Evolutionary conservation across 495 filamentous ascomycete species (phyloP).

Genomic region (Neurospora sp.): DNA sequence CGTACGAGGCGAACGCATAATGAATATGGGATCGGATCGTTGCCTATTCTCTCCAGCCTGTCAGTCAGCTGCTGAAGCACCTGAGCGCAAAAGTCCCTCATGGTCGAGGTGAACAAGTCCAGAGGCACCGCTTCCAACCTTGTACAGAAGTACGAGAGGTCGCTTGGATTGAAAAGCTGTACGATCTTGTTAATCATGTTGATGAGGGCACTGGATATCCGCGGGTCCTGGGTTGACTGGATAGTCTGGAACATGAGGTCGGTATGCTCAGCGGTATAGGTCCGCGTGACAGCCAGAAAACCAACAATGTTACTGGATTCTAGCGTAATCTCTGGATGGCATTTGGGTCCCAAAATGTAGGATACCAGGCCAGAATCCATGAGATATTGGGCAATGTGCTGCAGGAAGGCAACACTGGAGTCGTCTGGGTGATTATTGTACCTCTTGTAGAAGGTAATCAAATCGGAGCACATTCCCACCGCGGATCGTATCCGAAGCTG

Average conservation of each 20-base stretch:
- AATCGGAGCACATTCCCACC: slow-evolving; percentile 55
- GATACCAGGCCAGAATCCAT: slow-evolving; percentile 57
- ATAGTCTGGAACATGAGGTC: slow-evolving; percentile 81
- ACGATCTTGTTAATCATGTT: slow-evolving; percentile 62
- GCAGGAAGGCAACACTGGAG: slow-evolving; percentile 39
- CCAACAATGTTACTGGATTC: slow-evolving; percentile 76
- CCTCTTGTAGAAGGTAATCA: slow-evolving; percentile 51
- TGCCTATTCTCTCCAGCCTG: slow-evolving; percentile 10
- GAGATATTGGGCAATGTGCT: slow-evolving; percentile 57
- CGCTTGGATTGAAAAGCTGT: slow-evolving; percentile 43
- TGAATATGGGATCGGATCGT: slow-evolving; percentile 33
- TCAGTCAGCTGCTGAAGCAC: slow-evolving; percentile 23
- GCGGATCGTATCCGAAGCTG: slow-evolving; percentile 71
- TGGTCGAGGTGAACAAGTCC: slow-evolving; percentile 42
- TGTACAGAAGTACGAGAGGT: slow-evolving; percentile 59
- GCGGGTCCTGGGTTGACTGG: slow-evolving; percentile 71
- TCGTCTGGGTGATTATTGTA: slow-evolving; percentile 33
- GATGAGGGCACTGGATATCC: slow-evolving; percentile 70
- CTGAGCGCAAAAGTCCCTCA: slow-evolving; percentile 40
- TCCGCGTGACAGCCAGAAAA: slow-evolving; percentile 74
- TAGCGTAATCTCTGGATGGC: slow-evolving; percentile 79
- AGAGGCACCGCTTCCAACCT: slow-evolving; percentile 66
- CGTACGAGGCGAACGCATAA: slow-evolving; percentile 59
- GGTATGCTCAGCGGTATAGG: slow-evolving; percentile 60
- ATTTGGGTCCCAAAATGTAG: slow-evolving; percentile 83